Base-by-base conservation (phyloP, 78 protist species). In the Dictyostelium purpureum region DNA sequence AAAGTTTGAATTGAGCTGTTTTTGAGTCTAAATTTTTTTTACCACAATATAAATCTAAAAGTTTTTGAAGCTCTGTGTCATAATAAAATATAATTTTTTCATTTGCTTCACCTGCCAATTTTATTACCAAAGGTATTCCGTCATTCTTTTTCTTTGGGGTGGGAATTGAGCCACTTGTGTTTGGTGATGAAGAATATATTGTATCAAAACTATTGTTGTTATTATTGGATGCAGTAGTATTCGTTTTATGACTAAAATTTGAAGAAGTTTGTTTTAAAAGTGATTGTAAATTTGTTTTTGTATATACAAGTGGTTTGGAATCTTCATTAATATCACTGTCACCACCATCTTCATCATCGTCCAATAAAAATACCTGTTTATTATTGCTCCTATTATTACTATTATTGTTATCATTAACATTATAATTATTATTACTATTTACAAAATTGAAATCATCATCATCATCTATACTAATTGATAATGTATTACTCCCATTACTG, bases 41-140 rank as follows among this genome's bases (percentile, higher is more conserved):
- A 52, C 45, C 6, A 52, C 88, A 81, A 38, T 81, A 81, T 11
- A 28, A 19, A 21, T 81, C 79, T 1, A 81, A 43, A 0, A 81
- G 24, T 37, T 47, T 51, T 40, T 81, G 28, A 37, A 81, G 19
- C 10, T 78, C 79, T 81, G 63, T 45, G 28, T 81, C 57, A n/a
- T 49, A 52, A 37, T 59, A 79, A 40, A 80, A 63, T 21, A 19
- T 42, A 4, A 80, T 47, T 3, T 47, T n/a, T 19, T 65, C 24
- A 11, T 3, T 26, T 16, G 31, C 38, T 52, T 80, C 88, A 3
- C 77, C 77, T 37, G 52, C 75, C n/a, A 67, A 42, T 49, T 80
- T 80, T 21, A 80, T 28, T 16, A 26, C 11, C 21, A 78, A 26
- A 16, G 56, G 45, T 38, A 78, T 65, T 1, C 9, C 47, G 37